Base-by-base conservation (phyloP, 306 rosid genomes). In the Dalbergia cochinchinensis region DNA sequence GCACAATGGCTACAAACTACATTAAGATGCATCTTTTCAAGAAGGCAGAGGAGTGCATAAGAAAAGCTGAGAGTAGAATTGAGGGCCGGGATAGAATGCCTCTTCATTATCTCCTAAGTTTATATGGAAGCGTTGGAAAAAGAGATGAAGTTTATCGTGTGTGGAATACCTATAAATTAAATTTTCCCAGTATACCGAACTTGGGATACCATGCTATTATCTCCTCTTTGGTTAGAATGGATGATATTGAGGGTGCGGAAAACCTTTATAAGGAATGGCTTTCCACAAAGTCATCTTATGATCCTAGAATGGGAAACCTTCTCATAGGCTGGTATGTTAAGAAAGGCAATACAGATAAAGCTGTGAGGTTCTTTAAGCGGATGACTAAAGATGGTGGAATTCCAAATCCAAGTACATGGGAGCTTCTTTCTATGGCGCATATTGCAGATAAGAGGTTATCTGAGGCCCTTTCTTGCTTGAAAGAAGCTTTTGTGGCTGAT, bases 1-100 rank as follows among this genome's bases (percentile, higher is more conserved):
- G 97, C 86, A 93, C 93, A 33, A 84, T 96, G 94, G 96, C 99
- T 64, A 84, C 99, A 42, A 86, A 89, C 93, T 96, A 96, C 81
- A 86, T 91, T 74, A 96, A 87, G 93, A 89, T 89, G 98, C 88
- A 90, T 71, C 67, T 70, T 67, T 63, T 79, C 5, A 93, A 89
- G 66, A 93, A 93, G 57, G 98, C 99, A 22, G 97, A 93, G 71
- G 94, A 90, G 67, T 89, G 92, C 87, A 82, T 96, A 79, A 88
- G 87, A 78, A 88, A 77, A 80, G 87, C 89, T 34, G 99, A 96
- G 87, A 57, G 87, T 79, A 88, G 96, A 86, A 91, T 96, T 73
- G 75, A 83, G 11, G 97, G 98, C 45, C 91, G 97, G 51, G 94
- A 96, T 84, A 80, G 91, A 83, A 83, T 93, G 44, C 96, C 99